Evolutionary conservation across 352 stramenopile genomes (phyloP).

Genomic region (Pythium graminicola): DNA sequence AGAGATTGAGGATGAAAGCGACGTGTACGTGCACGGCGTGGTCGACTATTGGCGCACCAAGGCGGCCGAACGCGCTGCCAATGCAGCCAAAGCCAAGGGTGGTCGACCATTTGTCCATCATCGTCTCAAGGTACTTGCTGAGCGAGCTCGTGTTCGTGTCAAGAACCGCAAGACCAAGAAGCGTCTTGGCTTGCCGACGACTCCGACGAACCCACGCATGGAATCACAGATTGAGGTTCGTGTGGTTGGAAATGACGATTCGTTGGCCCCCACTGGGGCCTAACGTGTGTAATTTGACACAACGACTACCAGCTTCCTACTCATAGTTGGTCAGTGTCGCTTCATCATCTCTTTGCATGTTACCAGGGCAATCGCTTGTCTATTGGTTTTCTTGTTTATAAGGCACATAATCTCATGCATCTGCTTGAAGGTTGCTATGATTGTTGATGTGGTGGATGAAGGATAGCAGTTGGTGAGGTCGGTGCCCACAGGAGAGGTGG

Average conservation of each 20-base stretch:
- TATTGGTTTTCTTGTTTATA: no score
- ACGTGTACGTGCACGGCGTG: slow-evolving; percentile 55
- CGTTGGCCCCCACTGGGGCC: no score
- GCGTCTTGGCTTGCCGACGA: not conserved
- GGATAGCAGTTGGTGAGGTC: no score
- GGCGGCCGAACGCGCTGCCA: slow-evolving; percentile 1
- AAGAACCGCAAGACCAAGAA: slow-evolving; percentile 21
- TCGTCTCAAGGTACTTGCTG: slow-evolving; percentile 40
- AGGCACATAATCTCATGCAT: not conserved
- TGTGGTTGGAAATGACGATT: not conserved
- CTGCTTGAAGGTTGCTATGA: not conserved
- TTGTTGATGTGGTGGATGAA: no score
- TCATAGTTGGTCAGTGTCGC: no score
- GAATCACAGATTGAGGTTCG: slow-evolving; percentile 7
- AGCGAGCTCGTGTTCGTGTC: slow-evolving; percentile 42
- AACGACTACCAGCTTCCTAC: no score
- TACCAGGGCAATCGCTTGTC: no score
- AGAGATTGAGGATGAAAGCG: slow-evolving; percentile 88
- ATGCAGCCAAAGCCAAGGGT: not conserved
- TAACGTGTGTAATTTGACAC: no score
- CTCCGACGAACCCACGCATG: not conserved
- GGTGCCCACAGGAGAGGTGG: no score
- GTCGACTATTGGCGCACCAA: slow-evolving; percentile 53
- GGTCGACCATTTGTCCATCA: slow-evolving; percentile 6
- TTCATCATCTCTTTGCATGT: no score